These are phyloP conservation scores for Nannochloropsis salina DNA, from an alignment of 108 stramenopile genomes.

Conservation along the genomic window DNA sequence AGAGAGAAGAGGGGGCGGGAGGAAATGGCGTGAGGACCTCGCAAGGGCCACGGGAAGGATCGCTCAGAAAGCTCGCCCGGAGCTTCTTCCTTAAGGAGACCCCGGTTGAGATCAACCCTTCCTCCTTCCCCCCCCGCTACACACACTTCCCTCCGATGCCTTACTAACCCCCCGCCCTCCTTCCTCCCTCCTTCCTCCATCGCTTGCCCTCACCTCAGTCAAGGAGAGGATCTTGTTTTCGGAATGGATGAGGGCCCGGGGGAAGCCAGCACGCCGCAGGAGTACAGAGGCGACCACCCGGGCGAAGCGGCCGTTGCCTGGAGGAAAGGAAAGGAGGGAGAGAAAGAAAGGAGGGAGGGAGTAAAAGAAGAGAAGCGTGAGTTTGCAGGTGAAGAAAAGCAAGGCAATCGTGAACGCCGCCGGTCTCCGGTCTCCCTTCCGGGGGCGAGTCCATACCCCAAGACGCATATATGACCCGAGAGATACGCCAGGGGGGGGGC, in stretches of 20 bases:
- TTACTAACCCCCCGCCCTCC: no score
- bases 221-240: constrained; percentile 18
- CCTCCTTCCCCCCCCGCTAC: no score
- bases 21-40: neutral
- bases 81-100: no score
- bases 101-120: no score
- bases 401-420: no score
- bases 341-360: neutral
- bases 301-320: neutral
- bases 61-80: neutral
- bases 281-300: neutral
- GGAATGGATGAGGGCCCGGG: constrained; percentile 1
- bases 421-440: no score
- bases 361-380: neutral
- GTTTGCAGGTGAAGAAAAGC: neutral
- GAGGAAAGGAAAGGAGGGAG: no score
- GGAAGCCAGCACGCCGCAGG: neutral
- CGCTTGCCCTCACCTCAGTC: neutral
- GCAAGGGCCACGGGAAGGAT: neutral
- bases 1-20: neutral
- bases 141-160: no score
- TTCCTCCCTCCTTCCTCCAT: no score
- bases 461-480: no score
- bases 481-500: no score
- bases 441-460: neutral